phyloP scores from a whole-genome alignment of 2,329 filamentous ascomycete genomes.

The Ophiostoma angusticollis region DNA sequence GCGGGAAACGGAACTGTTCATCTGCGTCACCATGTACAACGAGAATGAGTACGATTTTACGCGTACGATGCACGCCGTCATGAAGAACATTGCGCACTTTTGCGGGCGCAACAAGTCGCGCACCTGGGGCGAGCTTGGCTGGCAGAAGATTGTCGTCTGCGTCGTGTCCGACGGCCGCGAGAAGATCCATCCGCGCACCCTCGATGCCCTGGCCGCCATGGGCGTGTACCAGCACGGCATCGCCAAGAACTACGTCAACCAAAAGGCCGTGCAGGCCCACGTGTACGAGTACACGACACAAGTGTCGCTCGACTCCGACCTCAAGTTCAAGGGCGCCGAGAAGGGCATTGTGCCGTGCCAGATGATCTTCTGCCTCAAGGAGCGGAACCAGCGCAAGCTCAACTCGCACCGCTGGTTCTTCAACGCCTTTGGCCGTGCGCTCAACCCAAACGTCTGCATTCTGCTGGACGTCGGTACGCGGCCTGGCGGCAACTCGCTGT shows the following conservation, averaged over 20 bases:
- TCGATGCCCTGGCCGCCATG: constrained; percentile 91
- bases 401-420: constrained; percentile 99
- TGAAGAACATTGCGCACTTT: constrained; percentile 97
- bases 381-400: constrained; percentile 93
- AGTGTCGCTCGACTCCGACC: constrained; percentile 84
- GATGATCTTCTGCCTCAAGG: constrained; percentile 96
- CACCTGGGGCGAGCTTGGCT: constrained; percentile 93
- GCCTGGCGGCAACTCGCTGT: constrained; percentile 79
- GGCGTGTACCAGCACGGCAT: constrained; percentile 97
- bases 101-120: constrained; percentile 83
- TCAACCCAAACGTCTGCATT: constrained; percentile 95
- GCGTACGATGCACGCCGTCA: constrained; percentile 94
- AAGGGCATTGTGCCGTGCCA: constrained; percentile 98
- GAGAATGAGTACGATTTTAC: constrained; percentile 96
- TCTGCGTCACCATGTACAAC: constrained; percentile 98
- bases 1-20: constrained; percentile 86
- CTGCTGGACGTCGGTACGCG: constrained; percentile 92
- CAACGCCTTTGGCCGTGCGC: constrained; percentile 84
- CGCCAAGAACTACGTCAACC: constrained; percentile 96
- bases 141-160: constrained; percentile 98
- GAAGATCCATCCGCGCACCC: constrained; percentile 78
- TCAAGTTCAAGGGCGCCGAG: constrained; percentile 98
- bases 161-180: constrained; percentile 89
- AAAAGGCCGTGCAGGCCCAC: constrained; percentile 87
- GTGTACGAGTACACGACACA: constrained; percentile 99